Percentiles rank a stretch among this genome's conserved stretches.
Conservation (phyloP, 768 basidiomycete species). For the Trametes cingulata region DNA sequence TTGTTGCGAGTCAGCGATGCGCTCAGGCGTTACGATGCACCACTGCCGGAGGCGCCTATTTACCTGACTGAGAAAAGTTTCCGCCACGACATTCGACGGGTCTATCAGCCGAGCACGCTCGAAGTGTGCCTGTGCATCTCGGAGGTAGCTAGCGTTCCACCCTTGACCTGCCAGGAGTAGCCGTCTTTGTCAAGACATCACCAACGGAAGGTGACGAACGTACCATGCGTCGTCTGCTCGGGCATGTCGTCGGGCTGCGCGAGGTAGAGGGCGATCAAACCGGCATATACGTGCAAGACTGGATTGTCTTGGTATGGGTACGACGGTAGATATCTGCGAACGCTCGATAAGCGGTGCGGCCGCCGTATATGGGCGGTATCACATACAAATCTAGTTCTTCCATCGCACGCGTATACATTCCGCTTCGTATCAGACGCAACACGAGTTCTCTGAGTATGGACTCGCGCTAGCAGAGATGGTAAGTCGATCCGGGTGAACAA, state of each 20-base stretch:
- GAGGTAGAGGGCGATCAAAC: conserved; percentile 67
- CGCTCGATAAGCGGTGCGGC: conserved; percentile 2
- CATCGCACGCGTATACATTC: conserved; percentile 66
- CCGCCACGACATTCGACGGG: conserved; percentile 53
- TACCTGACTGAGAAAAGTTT: conserved; percentile 57
- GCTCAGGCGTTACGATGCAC: background rate
- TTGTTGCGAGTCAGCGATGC: background rate
- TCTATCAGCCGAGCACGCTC: conserved; percentile 64
- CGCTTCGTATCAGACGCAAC: conserved; percentile 60
- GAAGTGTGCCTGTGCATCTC: conserved; percentile 64
- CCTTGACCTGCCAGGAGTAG: conserved; percentile 21
- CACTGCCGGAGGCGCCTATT: conserved; percentile 21
- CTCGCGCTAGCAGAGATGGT: conserved; percentile 55
- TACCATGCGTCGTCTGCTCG: conserved; percentile 10
- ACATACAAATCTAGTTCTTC: conserved; percentile 85
- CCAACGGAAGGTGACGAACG: background rate
- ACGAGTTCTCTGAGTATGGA: conserved; percentile 73
- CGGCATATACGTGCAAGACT: conserved; percentile 80
- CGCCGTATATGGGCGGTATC: background rate
- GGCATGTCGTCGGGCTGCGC: conserved; percentile 40
- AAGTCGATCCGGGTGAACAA: background rate
- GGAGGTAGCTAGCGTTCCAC: conserved; percentile 39
- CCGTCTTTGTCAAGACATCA: background rate
- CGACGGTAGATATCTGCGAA: conserved; percentile 75
- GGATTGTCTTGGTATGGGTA: conserved; percentile 87